A percentile compares a stretch with the other conserved stretches of the same genome.
phyloP scores from a whole-genome alignment of 495 filamentous ascomycete species.

The Xylaria grammica region DNA sequence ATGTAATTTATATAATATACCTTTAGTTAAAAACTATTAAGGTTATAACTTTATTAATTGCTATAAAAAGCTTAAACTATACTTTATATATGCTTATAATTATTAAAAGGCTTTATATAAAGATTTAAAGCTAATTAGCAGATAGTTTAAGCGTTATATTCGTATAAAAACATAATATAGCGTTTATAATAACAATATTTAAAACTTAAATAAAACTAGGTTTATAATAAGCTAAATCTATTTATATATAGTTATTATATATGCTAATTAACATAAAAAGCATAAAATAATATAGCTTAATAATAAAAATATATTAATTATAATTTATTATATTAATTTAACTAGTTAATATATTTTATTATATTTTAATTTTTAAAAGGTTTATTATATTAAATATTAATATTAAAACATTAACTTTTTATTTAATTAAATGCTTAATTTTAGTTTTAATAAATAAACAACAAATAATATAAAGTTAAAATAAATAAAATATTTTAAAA shows the following conservation, averaged over 20 bases:
- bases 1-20: neutral
- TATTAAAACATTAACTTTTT: neutral
- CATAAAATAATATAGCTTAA: neutral
- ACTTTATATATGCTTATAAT: neutral
- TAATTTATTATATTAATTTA: neutral
- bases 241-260: neutral
- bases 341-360: neutral
- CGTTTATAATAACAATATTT: neutral
- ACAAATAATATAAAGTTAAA: neutral
- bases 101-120: neutral
- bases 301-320: neutral
- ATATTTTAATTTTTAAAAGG: neutral
- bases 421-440: neutral
- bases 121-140: neutral
- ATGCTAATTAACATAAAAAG: neutral
- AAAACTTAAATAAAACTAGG: neutral
- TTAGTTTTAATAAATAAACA: too few relatives aligned
- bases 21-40: neutral
- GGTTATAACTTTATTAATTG: neutral
- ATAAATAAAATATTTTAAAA: constrained; percentile 2
- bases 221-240: neutral
- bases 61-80: neutral
- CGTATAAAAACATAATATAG: neutral
- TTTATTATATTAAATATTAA: neutral
- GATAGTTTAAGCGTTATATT: neutral